Evolutionary conservation across 768 basidiomycete genomes (phyloP).

Genomic region (Agaricus sinodeliciosus): DNA sequence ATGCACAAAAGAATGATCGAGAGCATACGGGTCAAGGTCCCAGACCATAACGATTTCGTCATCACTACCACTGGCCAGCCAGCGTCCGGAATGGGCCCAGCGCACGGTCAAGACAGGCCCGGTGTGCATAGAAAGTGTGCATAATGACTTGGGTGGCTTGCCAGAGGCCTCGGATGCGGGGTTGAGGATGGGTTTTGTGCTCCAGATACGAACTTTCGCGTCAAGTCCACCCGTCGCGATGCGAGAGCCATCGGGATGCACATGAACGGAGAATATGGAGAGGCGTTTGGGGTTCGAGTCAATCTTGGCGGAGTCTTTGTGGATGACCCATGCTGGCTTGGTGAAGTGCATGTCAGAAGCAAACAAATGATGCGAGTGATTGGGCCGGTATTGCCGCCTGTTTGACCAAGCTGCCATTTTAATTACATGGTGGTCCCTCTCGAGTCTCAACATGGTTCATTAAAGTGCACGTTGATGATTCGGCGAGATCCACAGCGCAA

Average conservation of each 20-base stretch:
- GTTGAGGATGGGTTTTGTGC: slow-evolving; percentile 90
- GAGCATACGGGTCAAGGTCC: slow-evolving; percentile 90
- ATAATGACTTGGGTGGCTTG: slow-evolving; percentile 78
- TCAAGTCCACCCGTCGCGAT: slow-evolving; percentile 98
- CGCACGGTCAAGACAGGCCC: slow-evolving; percentile 88
- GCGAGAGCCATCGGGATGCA: slow-evolving; percentile 92
- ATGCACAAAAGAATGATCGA: slow-evolving; percentile 2
- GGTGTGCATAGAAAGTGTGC: slow-evolving; percentile 89
- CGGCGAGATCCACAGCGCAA: no score
- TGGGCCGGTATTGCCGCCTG: no score
- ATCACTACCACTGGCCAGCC: slow-evolving; percentile 94
- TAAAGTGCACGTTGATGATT: no score
- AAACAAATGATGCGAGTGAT: background rate
- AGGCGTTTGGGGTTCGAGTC: slow-evolving; percentile 59
- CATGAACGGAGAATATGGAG: slow-evolving; percentile 88
- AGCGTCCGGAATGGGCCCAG: slow-evolving; percentile 92
- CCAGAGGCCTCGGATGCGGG: slow-evolving; percentile 58
- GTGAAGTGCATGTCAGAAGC: slow-evolving; percentile 65
- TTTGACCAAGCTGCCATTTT: no score
- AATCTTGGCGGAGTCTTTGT: slow-evolving; percentile 65
- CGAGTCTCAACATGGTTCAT: no score
- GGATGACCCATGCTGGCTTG: slow-evolving; percentile 84
- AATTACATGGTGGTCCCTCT: no score
- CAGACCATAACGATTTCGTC: slow-evolving; percentile 95
- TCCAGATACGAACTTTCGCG: slow-evolving; percentile 95